These are phyloP conservation scores for Rhododendron griersonianum DNA, from an alignment of 148 eudicot genomes.

Conservation along the genomic window DNA sequence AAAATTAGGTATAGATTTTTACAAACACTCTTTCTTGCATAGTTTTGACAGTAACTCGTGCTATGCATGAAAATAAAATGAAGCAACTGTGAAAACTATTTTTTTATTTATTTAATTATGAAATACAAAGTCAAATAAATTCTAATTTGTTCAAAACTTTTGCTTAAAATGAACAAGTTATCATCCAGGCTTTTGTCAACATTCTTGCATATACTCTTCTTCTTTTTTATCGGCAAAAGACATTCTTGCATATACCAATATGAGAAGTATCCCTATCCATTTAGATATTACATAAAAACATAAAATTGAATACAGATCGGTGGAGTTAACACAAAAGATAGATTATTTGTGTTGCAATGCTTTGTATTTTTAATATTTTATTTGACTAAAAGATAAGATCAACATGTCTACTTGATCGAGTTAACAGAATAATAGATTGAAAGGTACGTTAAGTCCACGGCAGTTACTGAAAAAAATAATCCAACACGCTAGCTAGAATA, in stretches of 20 bases:
- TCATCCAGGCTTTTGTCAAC: too few relatives aligned
- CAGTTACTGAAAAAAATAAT: background rate
- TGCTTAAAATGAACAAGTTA: too few relatives aligned
- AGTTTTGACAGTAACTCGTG: too few relatives aligned
- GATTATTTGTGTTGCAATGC: background rate
- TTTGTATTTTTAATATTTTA: background rate
- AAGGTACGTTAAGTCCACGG: background rate
- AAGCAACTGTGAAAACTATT: background rate
- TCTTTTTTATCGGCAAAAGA: too few relatives aligned
- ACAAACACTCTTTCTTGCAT: background rate
- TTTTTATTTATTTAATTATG: background rate
- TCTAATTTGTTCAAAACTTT: background rate
- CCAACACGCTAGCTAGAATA: background rate
- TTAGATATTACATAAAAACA: too few relatives aligned
- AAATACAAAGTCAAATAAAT: background rate
- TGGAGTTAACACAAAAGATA: background rate
- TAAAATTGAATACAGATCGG: background rate
- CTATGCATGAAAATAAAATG: background rate
- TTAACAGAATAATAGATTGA: background rate
- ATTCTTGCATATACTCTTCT: too few relatives aligned
- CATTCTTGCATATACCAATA: too few relatives aligned
- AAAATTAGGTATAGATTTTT: too few relatives aligned
- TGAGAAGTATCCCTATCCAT: too few relatives aligned
- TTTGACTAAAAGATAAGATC: background rate
- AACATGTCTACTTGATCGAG: background rate